Percentiles rank a stretch among this genome's conserved stretches.
phyloP scores from a whole-genome alignment of 805 yeast species.

The Myxozyma nipponensis region DNA sequence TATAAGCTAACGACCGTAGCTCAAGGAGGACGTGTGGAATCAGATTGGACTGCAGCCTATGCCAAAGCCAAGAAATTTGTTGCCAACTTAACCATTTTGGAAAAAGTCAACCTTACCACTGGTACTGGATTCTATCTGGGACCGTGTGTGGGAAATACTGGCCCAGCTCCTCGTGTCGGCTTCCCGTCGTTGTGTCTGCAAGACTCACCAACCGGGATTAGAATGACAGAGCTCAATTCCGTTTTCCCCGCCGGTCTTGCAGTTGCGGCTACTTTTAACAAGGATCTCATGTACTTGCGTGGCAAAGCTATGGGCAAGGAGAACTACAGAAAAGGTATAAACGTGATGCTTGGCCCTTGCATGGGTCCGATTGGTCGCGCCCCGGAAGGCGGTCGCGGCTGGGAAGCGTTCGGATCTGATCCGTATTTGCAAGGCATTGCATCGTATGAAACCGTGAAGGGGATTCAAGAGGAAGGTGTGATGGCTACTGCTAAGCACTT shows the following conservation, averaged over 20 bases:
- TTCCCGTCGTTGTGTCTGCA: slow-evolving; percentile 56
- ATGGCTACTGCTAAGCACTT: slow-evolving; percentile 51
- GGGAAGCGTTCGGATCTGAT: slow-evolving; percentile 63
- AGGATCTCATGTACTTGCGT: slow-evolving; percentile 47
- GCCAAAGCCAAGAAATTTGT: slow-evolving; percentile 54
- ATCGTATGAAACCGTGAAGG: slow-evolving; percentile 51
- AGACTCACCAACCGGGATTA: slow-evolving; percentile 61
- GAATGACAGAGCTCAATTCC: slow-evolving; percentile 54
- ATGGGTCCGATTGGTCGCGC: slow-evolving; percentile 60
- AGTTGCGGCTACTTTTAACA: slow-evolving; percentile 55
- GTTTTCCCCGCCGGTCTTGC: slow-evolving; percentile 59
- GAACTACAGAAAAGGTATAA: slow-evolving; percentile 51
- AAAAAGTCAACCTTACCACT: slow-evolving; percentile 59
- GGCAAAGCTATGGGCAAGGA: slow-evolving; percentile 59
- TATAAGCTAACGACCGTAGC: slow-evolving; percentile 3
- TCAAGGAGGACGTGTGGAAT: slow-evolving; percentile 15
- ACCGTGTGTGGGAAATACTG: slow-evolving; percentile 60
- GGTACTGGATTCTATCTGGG: slow-evolving; percentile 65
- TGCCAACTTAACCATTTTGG: slow-evolving; percentile 53
- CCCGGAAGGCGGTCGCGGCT: slow-evolving; percentile 61
- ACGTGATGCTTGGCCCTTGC: slow-evolving; percentile 54
- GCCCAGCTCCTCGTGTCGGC: slow-evolving; percentile 52
- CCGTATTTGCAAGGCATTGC: slow-evolving; percentile 57
- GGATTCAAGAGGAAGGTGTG: slow-evolving; percentile 57
- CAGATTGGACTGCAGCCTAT: slow-evolving; percentile 56